These are phyloP conservation scores for Arachis hypogaea DNA, from an alignment of 306 rosid species.

Conservation along the genomic window DNA sequence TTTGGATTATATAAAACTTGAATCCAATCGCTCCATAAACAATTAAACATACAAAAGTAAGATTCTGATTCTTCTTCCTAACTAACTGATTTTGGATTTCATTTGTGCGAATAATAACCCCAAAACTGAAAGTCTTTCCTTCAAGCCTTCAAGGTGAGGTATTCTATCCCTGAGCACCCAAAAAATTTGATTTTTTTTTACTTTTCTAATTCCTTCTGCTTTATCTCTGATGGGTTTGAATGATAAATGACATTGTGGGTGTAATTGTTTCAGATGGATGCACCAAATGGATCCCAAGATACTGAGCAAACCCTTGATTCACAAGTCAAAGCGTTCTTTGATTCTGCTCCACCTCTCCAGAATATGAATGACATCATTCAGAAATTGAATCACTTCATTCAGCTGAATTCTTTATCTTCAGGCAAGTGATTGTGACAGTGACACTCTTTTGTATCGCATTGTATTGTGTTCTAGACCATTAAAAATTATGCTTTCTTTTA, in stretches of 20 bases:
- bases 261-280: conserved; percentile 62
- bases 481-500: background rate
- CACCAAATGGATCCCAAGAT: conserved; percentile 40
- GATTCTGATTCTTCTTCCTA: background rate
- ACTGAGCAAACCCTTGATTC: conserved; percentile 46
- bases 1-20: background rate
- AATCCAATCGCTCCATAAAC: background rate
- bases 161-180: background rate
- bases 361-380: conserved; percentile 48
- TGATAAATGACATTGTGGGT: conserved; percentile 20
- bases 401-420: conserved; percentile 43
- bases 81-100: background rate
- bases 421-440: conserved; percentile 44
- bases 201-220: background rate
- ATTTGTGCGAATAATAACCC: too few relatives aligned
- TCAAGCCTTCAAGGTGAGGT: background rate
- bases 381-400: conserved; percentile 60
- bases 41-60: background rate
- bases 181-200: background rate
- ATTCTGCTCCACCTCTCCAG: conserved; percentile 81
- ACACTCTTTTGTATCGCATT: background rate
- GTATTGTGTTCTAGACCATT: background rate
- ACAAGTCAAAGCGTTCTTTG: conserved; percentile 69
- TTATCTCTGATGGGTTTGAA: background rate
- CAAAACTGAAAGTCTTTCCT: background rate